A percentile compares a stretch with the other conserved stretches of the same genome.
These are phyloP conservation scores for Tylopilus sp. DNA, from an alignment of 768 basidiomycete species.

Conservation along the genomic window DNA sequence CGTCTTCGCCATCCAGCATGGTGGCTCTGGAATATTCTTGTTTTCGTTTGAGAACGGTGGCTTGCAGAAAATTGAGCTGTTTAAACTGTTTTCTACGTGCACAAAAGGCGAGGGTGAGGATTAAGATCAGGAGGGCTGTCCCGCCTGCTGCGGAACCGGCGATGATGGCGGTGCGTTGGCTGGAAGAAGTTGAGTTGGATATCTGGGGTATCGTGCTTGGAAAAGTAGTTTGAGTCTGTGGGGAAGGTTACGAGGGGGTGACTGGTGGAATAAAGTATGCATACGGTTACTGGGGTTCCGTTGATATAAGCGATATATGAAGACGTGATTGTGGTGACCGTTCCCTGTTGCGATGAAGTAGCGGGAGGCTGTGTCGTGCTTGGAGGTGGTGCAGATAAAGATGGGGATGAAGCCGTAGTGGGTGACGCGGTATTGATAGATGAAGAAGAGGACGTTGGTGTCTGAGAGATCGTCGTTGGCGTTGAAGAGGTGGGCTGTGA, in stretches of 20 bases:
- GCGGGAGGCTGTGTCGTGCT: slow-evolving; percentile 1
- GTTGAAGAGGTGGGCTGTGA: neutral
- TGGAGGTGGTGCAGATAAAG: neutral
- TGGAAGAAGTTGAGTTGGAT: neutral
- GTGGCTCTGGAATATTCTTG: slow-evolving; percentile 18
- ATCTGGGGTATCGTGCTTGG: slow-evolving; percentile 19
- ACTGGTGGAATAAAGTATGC: neutral
- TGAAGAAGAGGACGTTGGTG: slow-evolving; percentile 4
- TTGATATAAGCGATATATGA: slow-evolving; percentile 16
- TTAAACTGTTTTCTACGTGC: slow-evolving; percentile 37
- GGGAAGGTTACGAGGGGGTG: neutral
- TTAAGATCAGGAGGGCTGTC: slow-evolving; percentile 34
- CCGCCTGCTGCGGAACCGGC: slow-evolving; percentile 40
- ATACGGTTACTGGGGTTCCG: slow-evolving; percentile 16
- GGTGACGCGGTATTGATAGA: neutral
- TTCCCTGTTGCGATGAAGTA: slow-evolving; percentile 7
- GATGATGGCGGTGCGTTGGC: slow-evolving; percentile 38
- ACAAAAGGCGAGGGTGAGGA: slow-evolving; percentile 36
- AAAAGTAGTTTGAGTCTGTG: slow-evolving; percentile 12
- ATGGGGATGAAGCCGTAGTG: neutral
- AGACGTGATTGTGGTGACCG: slow-evolving; percentile 18
- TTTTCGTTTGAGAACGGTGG: slow-evolving; percentile 23
- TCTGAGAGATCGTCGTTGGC: neutral
- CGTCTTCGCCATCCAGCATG: slow-evolving; percentile 27
- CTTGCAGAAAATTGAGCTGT: slow-evolving; percentile 28